These are phyloP conservation scores for Trichaptum fuscoviolaceum DNA, from an alignment of 768 basidiomycete genomes.

Conservation along the genomic window DNA sequence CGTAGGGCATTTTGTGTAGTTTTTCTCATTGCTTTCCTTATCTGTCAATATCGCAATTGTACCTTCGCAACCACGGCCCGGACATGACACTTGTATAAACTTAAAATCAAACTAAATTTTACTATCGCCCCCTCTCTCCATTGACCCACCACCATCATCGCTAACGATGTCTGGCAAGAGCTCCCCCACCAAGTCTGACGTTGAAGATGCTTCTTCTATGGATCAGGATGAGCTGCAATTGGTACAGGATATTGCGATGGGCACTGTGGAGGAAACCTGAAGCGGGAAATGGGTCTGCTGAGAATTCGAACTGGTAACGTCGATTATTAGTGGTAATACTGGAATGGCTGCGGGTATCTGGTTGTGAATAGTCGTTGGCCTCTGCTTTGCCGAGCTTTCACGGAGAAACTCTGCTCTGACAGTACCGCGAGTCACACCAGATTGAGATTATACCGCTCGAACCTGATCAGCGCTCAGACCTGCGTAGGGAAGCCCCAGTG, in stretches of 20 bases:
- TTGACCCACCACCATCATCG: not conserved
- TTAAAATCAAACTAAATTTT: not conserved
- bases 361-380: constrained; percentile 26
- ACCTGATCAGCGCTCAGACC: constrained; percentile 97
- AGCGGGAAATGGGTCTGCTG: constrained; percentile 27
- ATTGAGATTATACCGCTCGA: constrained; percentile 97
- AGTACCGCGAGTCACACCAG: constrained; percentile 25
- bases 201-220: constrained; percentile 26
- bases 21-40: not conserved
- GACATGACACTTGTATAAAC: constrained; percentile 4
- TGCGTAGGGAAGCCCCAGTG: constrained; percentile 94
- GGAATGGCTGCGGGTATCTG: constrained; percentile 92
- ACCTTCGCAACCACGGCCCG: constrained; percentile 9
- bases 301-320: constrained; percentile 64
- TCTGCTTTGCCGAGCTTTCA: constrained; percentile 17
- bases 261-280: constrained; percentile 24
- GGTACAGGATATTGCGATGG: constrained; percentile 37
- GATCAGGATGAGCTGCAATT: constrained; percentile 50
- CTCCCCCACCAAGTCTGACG: constrained; percentile 8
- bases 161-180: constrained; percentile 8
- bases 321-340: constrained; percentile 55
- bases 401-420: constrained; percentile 5
- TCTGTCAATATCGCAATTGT: constrained; percentile 13
- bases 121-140: constrained; percentile 2
- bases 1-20: not conserved